A percentile compares a stretch with the other conserved stretches of the same genome.
phyloP scores from a whole-genome alignment of 495 filamentous ascomycete genomes.

The Barbatosphaeria neglecta region DNA sequence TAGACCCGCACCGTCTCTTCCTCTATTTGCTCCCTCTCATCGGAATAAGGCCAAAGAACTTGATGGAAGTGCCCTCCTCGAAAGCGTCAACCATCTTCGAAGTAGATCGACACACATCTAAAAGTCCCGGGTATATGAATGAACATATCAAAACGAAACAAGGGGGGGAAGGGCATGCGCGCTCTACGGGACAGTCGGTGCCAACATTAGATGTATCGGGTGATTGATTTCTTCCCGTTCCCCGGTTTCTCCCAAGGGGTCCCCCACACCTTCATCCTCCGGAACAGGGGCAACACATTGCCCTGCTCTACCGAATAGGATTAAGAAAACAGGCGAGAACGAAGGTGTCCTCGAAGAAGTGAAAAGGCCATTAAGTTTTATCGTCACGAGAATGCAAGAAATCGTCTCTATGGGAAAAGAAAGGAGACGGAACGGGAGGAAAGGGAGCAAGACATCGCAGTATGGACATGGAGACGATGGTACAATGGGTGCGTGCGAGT shows the following conservation, averaged over 20 bases:
- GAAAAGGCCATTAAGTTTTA: slow-evolving; percentile 21
- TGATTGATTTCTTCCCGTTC: not conserved
- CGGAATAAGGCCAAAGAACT: slow-evolving; percentile 14
- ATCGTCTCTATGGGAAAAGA: slow-evolving; percentile 15
- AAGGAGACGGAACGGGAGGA: not conserved
- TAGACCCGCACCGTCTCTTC: not conserved
- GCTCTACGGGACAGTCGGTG: slow-evolving; percentile 3
- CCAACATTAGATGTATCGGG: slow-evolving; percentile 9
- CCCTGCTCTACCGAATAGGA: no score
- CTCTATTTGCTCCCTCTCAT: not conserved
- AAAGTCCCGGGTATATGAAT: no score
- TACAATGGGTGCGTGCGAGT: not conserved
- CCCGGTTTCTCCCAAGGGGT: not conserved
- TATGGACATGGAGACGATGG: slow-evolving; percentile 3
- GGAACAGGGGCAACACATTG: no score
- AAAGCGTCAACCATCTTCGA: slow-evolving; percentile 2
- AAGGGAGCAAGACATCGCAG: not conserved
- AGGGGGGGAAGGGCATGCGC: slow-evolving; percentile 10
- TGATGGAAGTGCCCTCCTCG: slow-evolving; percentile 19
- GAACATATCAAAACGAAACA: no score
- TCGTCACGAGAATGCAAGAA: slow-evolving; percentile 16
- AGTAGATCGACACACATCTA: slow-evolving; percentile 33
- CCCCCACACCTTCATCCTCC: not conserved
- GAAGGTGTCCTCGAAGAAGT: slow-evolving; percentile 8
- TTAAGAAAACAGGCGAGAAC: slow-evolving; percentile 2